Evolutionary conservation across 1,139 yeast species (phyloP).

Genomic region (Candida frijolesensis): DNA sequence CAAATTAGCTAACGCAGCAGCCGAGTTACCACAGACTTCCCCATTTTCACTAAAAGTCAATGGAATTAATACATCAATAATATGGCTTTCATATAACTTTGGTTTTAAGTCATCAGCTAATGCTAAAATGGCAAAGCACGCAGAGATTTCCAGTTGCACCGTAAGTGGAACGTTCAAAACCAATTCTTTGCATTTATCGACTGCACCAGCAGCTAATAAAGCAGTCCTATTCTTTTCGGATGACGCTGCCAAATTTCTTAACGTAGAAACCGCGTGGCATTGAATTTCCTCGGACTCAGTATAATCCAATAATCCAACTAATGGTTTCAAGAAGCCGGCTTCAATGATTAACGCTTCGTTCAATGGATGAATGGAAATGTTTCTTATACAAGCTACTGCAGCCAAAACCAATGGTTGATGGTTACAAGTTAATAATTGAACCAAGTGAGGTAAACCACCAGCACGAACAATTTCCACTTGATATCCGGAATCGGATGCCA

Average conservation of each 20-base stretch:
- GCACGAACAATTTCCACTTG: conserved; percentile 95
- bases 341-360: conserved; percentile 95
- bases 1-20: conserved; percentile 95
- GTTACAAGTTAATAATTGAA: conserved; percentile 80
- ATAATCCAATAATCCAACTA: conserved; percentile 81
- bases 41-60: conserved; percentile 85
- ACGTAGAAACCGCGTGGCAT: conserved; percentile 95
- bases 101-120: conserved; percentile 93
- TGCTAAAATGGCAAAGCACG: conserved; percentile 96
- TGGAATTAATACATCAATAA: conserved; percentile 87
- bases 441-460: conserved; percentile 92
- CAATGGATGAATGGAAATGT: conserved; percentile 93
- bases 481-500: conserved; percentile 91
- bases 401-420: conserved; percentile 94
- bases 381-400: conserved; percentile 97
- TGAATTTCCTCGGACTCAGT: conserved; percentile 93
- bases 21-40: conserved; percentile 97
- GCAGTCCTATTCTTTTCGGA: conserved; percentile 92
- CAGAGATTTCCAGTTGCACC: conserved; percentile 94
- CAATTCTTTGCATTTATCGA: conserved; percentile 86
- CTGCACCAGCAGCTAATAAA: conserved; percentile 93
- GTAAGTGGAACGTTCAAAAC: conserved; percentile 83
- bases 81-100: conserved; percentile 79
- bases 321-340: conserved; percentile 91
- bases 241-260: conserved; percentile 94